Percentiles rank a stretch among this genome's conserved stretches.
phyloP scores from a whole-genome alignment of 306 rosid genomes.

The Lathyrus sativus region DNA sequence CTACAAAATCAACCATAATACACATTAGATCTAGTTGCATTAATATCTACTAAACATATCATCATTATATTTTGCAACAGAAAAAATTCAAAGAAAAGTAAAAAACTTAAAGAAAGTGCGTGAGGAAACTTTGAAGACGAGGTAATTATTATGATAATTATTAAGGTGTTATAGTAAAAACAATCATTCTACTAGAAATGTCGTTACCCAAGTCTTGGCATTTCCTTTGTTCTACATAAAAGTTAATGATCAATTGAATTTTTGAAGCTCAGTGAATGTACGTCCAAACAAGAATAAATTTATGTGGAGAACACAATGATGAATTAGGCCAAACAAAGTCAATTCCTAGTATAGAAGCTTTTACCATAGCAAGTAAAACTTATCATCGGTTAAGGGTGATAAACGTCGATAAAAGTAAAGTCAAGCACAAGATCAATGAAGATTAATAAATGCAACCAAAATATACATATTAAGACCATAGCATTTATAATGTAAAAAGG shows the following conservation, averaged over 20 bases:
- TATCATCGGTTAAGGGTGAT: background rate
- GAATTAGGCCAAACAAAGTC: background rate
- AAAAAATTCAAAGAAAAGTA: background rate
- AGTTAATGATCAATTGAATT: constrained; percentile 6
- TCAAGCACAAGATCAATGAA: constrained; percentile 3
- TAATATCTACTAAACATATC: constrained; percentile 17
- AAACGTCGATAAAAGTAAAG: background rate
- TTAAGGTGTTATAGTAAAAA: constrained; percentile 2
- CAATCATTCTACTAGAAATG: background rate
- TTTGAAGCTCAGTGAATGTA: constrained; percentile 12
- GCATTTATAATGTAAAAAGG: background rate
- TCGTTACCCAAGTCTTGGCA: background rate
- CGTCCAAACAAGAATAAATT: background rate
- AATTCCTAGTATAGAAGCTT: constrained; percentile 1
- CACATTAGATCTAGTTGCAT: constrained; percentile 39
- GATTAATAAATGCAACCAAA: constrained; percentile 4
- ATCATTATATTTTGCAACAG: constrained; percentile 2
- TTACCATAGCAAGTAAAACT: constrained; percentile 10
- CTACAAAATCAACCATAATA: constrained; percentile 47
- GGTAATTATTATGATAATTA: background rate
- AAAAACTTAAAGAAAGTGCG: background rate
- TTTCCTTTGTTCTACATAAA: constrained; percentile 12
- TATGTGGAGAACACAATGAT: background rate
- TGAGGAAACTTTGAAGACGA: background rate
- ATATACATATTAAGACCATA: background rate